Evolutionary conservation across 495 filamentous ascomycete genomes (phyloP), one percentile per base, ranked within the genome.

Genomic region (Parathielavia appendiculata): DNA sequence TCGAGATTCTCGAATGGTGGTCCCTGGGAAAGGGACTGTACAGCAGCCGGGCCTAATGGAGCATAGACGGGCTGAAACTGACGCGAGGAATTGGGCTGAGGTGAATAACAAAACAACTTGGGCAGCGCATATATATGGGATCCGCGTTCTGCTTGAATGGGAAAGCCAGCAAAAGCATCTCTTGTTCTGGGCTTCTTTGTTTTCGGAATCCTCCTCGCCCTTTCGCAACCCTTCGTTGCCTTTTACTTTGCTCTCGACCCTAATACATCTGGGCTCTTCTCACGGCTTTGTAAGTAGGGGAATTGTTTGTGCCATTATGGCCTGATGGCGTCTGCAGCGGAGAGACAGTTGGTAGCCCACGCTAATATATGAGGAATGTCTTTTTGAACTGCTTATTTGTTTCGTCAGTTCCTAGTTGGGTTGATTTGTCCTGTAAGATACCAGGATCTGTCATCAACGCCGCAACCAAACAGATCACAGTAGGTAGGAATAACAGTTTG

Each of bases 261-360:
- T 54, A 35, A 54, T 45, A 35, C 40, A 16, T n/a, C 13, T 39
- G 52, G n/a, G 35, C 26, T n/a, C 20, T 12, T 30, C 22, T 30
- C 13, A 9, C 32, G 40, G 52, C 40, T 35, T 36, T 12, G 30
- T 54, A 45, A n/a, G 30, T 54, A 45, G 23, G 30, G 52, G 40
- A 3, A 16, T 35, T 49, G 16, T 49, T 54, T 54, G 40, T 26
- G 40, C 52, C 30, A 16, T 43, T 45, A n/a, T n/a, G 52, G 52
- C 41, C 26, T 16, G 39, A 20, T 45, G n/a, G n/a, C 38, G 5
- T 44, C n/a, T 13, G 17, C 9, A 45, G 50, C 23, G 20, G 5
- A 20, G 40, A 45, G 52, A 41, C n/a, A 35, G 40, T 54, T 45
- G 26, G 52, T 54, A 54, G 52, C 38, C n/a, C 14, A 45, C 40